Evolutionary conservation across 345 rosid genomes (phyloP).

Genomic region (Barbarea vulgaris): DNA sequence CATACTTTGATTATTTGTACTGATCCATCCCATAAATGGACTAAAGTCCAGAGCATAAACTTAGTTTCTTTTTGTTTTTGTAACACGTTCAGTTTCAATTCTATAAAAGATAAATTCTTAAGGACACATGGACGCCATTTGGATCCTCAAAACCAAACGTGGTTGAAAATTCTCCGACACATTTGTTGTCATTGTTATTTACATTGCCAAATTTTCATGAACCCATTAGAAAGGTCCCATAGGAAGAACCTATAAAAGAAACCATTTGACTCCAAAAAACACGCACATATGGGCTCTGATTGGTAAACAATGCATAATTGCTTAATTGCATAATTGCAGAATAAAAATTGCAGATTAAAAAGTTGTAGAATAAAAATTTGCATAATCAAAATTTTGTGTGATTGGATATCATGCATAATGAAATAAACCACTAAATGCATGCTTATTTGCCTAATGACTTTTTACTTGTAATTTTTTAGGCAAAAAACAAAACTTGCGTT

Average conservation of each 20-base stretch:
- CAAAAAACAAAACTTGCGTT: too few relatives aligned
- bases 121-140: neutral
- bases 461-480: too few relatives aligned
- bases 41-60: neutral
- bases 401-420: too few relatives aligned
- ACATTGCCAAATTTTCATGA: neutral
- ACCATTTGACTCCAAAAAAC: conserved; percentile 21
- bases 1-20: conserved; percentile 4
- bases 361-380: too few relatives aligned
- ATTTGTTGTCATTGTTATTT: conserved; percentile 10
- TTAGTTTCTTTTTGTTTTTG: neutral
- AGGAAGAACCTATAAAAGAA: conserved; percentile 17
- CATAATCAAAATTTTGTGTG: too few relatives aligned
- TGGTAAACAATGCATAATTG: too few relatives aligned
- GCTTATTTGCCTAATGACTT: too few relatives aligned
- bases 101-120: neutral
- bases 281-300: too few relatives aligned
- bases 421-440: too few relatives aligned
- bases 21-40: neutral
- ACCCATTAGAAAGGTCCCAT: conserved; percentile 21
- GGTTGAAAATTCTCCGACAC: conserved; percentile 35
- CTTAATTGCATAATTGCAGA: too few relatives aligned
- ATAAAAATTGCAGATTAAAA: too few relatives aligned
- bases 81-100: neutral
- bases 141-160: neutral